Base-by-base conservation (phyloP, 164 flowering plant species). In the Amborella trichopoda region DNA sequence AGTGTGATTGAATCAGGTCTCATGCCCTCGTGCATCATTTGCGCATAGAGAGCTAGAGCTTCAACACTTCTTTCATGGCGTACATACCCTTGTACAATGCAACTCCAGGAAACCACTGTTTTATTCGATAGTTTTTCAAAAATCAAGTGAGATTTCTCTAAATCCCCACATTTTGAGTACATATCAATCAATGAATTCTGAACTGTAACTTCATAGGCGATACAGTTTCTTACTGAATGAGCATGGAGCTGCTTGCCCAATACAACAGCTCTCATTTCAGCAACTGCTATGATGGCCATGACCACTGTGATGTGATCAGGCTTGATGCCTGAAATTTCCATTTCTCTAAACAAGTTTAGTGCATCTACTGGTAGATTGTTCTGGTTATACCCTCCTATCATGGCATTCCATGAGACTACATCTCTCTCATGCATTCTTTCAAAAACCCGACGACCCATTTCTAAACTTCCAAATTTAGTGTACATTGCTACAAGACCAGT, bases 401-500 rank as follows among this genome's bases (percentile, higher is more conserved):
- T 70, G 17, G 73, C 39, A 48, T 78, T 78, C 85, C 85, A 75
- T 34, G 68, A 68, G 21, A 73, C 75, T 54, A 53, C 25, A 55
- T 78, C 85, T 54, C 49, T 73, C 26, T 30, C 56, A 8, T 62
- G 68, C 69, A 73, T 73, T 44, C 49, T 52, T 1, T 70, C 75
- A 44, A 78, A 78, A 18, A 75, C 26, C 39, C 47, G 25, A 17
- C 53, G 56, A 5, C 75, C 75, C 47, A 51, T 28, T n/a, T 57
- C 54, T 55, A 75, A 39, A 46, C 55, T 44, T 21, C 71, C 66
- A 28, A 71, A 42, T 57, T 78, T 76, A 0, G 72, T 55, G 24
- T 78, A 76, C 75, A 76, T 65, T 3, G 76, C 65, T 57, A 78
- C 39, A 42, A 78, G 55, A 39, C 79, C 77, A 52, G 77, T 78